Evolutionary conservation across 371 early-diverging fungal species (phyloP).

Genomic region (Lichtheimia ornata): DNA sequence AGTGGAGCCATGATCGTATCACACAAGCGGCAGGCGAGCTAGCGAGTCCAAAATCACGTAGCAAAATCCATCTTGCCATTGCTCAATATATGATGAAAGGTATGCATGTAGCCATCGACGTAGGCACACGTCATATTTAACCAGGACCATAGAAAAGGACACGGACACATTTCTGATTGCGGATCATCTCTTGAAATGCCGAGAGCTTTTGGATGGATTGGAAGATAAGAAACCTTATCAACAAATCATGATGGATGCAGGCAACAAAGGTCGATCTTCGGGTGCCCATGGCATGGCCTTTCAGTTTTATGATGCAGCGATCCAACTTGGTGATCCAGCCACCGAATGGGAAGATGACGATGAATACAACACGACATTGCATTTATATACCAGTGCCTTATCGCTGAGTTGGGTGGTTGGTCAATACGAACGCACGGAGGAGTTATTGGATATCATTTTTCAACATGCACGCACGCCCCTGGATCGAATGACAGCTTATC

Average conservation of each 20-base stretch:
- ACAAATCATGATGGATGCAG: conserved; percentile 32
- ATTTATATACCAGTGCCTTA: conserved; percentile 35
- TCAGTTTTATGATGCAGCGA: conserved; percentile 31
- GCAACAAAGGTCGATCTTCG: conserved; percentile 31
- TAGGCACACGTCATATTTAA: neutral
- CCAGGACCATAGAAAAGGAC: conserved; percentile 14
- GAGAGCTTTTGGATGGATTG: conserved; percentile 17
- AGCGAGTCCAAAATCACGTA: conserved; percentile 28
- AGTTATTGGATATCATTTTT: conserved; percentile 28
- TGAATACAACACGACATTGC: conserved; percentile 23
- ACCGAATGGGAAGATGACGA: conserved; percentile 22
- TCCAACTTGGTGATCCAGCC: conserved; percentile 14
- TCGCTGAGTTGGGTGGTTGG: conserved; percentile 42
- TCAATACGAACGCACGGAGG: conserved; percentile 31
- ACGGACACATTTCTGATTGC: conserved; percentile 32
- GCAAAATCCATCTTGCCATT: conserved; percentile 39
- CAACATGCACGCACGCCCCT: conserved; percentile 26
- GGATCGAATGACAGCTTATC: conserved; percentile 37
- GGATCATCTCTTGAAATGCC: conserved; percentile 42
- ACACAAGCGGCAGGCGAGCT: conserved; percentile 47
- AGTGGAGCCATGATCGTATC: conserved; percentile 46
- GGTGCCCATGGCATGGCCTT: conserved; percentile 47
- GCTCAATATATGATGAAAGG: conserved; percentile 28
- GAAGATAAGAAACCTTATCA: conserved; percentile 23
- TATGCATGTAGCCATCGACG: conserved; percentile 5